A percentile compares a stretch with the other conserved stretches of the same genome.
phyloP scores from a whole-genome alignment of 345 rosid species.

The Murraya koenigii region DNA sequence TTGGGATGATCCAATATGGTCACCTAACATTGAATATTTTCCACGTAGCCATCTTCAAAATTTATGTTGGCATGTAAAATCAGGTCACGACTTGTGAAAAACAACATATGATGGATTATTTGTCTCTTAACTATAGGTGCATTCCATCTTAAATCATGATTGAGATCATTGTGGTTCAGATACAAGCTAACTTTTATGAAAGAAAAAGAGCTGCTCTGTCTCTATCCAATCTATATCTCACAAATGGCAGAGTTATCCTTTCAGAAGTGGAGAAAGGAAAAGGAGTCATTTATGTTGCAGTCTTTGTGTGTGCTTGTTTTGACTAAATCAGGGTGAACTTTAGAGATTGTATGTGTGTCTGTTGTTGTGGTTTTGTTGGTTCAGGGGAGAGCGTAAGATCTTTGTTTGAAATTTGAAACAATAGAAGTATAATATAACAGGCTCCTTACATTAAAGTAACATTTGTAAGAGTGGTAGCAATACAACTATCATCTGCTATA shows the following conservation, averaged over 20 bases:
- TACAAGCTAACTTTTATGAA: neutral
- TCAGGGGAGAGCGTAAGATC: slow-evolving; percentile 1
- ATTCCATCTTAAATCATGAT: neutral
- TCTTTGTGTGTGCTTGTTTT: neutral
- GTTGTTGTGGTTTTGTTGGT: slow-evolving; percentile 7
- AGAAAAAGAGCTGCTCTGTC: neutral
- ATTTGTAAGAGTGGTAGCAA: slow-evolving; percentile 24
- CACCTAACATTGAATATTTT: neutral
- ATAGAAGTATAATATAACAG: slow-evolving; percentile 16
- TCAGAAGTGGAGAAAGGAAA: neutral
- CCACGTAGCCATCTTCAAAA: neutral
- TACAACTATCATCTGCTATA: slow-evolving; percentile 21
- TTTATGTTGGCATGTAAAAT: neutral
- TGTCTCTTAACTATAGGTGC: neutral
- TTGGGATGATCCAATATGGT: slow-evolving; percentile 3
- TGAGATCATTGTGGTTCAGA: neutral
- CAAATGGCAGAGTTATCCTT: neutral
- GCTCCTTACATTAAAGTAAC: neutral
- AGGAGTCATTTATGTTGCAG: neutral
- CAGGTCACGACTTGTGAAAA: neutral
- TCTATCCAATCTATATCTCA: neutral
- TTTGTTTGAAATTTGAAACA: slow-evolving; percentile 15
- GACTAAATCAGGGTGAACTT: neutral
- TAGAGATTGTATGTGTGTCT: neutral
- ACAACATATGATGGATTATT: neutral